Evolutionary conservation across 805 yeast species (phyloP).

Genomic region (Kockiozyma suomiensis): DNA sequence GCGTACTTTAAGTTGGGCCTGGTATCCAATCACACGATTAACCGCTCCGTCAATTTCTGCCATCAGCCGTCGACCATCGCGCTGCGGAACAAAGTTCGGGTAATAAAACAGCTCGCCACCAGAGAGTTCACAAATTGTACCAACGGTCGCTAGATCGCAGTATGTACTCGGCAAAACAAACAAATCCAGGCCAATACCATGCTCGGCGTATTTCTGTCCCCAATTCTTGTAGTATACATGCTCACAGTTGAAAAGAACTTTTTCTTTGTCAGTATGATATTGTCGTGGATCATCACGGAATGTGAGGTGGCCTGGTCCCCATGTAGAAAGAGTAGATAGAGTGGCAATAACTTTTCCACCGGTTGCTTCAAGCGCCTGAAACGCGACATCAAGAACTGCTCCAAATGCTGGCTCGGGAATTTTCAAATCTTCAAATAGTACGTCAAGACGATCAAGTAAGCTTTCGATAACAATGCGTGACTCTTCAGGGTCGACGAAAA

Average conservation of each 20-base stretch:
- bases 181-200: slow-evolving; percentile 74
- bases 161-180: slow-evolving; percentile 66
- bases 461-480: slow-evolving; percentile 65
- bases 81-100: slow-evolving; percentile 63
- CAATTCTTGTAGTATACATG: slow-evolving; percentile 63
- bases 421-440: slow-evolving; percentile 45
- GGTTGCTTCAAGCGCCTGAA: slow-evolving; percentile 54
- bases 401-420: slow-evolving; percentile 73
- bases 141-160: slow-evolving; percentile 76
- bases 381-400: slow-evolving; percentile 72
- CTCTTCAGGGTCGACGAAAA: slow-evolving; percentile 78
- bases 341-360: slow-evolving; percentile 83
- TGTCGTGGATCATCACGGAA: slow-evolving; percentile 41
- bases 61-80: slow-evolving; percentile 69
- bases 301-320: slow-evolving; percentile 70
- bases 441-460: slow-evolving; percentile 64
- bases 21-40: slow-evolving; percentile 63
- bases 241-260: slow-evolving; percentile 59
- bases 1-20: slow-evolving; percentile 80
- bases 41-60: slow-evolving; percentile 52
- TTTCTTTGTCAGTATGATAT: slow-evolving; percentile 47
- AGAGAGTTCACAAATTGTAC: slow-evolving; percentile 61
- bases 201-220: slow-evolving; percentile 56
- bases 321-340: slow-evolving; percentile 69
- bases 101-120: slow-evolving; percentile 73